These are phyloP conservation scores for Aureobasidium sp. DNA, from an alignment of 2,329 filamentous ascomycete genomes.

Conservation along the genomic window DNA sequence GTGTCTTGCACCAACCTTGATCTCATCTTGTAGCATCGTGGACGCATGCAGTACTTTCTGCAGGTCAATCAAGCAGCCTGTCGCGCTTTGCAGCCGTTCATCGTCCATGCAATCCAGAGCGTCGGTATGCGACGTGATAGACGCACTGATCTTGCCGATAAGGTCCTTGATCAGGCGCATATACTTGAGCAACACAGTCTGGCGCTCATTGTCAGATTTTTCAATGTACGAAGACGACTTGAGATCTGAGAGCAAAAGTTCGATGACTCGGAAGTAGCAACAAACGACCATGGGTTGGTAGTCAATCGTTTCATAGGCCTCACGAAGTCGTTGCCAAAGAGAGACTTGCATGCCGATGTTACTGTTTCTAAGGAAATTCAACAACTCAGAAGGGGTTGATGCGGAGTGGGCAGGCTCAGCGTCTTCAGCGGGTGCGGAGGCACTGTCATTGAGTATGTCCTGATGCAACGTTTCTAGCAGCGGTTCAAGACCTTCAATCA, in stretches of 20 bases:
- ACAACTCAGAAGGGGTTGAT: constrained; percentile 57
- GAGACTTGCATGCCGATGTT: constrained; percentile 77
- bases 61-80: constrained; percentile 62
- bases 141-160: constrained; percentile 58
- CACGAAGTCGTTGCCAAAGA: constrained; percentile 82
- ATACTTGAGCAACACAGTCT: constrained; percentile 62
- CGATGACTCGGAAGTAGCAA: constrained; percentile 76
- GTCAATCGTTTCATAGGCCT: constrained; percentile 77
- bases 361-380: constrained; percentile 73
- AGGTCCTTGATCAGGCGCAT: constrained; percentile 73
- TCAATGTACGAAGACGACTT: constrained; percentile 50
- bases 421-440: neutral
- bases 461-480: constrained; percentile 63
- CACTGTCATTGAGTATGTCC: neutral
- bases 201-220: constrained; percentile 54
- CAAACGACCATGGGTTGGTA: constrained; percentile 84
- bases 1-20: constrained; percentile 65
- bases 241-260: constrained; percentile 67
- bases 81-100: constrained; percentile 63
- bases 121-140: constrained; percentile 52
- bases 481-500: constrained; percentile 89
- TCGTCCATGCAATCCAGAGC: constrained; percentile 81
- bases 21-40: constrained; percentile 73
- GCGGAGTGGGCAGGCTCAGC: neutral
- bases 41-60: constrained; percentile 69